A percentile compares a stretch with the other conserved stretches of the same genome.
phyloP scores from a whole-genome alignment of 352 stramenopile genomes.

The Phytophthora cajani region DNA sequence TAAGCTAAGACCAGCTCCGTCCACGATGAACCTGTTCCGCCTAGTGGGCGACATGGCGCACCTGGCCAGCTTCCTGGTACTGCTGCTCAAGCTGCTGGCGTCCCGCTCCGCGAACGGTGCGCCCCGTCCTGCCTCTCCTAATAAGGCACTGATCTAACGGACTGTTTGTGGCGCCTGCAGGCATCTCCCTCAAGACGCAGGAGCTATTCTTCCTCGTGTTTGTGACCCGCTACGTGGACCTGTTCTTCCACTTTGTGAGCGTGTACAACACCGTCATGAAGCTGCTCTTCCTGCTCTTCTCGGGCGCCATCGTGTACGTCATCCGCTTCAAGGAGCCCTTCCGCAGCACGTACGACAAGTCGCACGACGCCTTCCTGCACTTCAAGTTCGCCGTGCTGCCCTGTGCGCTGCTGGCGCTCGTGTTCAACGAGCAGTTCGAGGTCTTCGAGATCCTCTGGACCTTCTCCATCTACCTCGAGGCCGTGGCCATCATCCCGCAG shows the following conservation, averaged over 20 bases:
- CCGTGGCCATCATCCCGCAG: constrained; percentile 98
- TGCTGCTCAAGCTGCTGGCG: constrained; percentile 96
- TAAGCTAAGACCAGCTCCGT: not conserved
- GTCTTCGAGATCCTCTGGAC: constrained; percentile 97
- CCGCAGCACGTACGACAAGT: constrained; percentile 98
- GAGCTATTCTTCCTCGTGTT: constrained; percentile 99
- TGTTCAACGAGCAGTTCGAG: constrained; percentile 95
- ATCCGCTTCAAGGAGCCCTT: constrained; percentile 97
- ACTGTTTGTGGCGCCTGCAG: constrained; percentile 41
- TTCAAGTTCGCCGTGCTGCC: constrained; percentile 97
- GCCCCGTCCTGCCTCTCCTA: too few species aligned
- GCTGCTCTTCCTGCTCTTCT: constrained; percentile 97
- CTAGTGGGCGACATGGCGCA: constrained; percentile 99
- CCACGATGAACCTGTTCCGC: constrained; percentile 96
- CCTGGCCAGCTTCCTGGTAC: constrained; percentile 98
- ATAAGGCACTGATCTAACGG: not conserved
- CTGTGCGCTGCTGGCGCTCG: constrained; percentile 94
- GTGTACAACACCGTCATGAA: constrained; percentile 99
- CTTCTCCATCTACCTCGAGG: constrained; percentile 99
- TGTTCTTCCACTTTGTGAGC: constrained; percentile 96
- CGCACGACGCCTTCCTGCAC: constrained; percentile 99
- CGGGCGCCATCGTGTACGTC: constrained; percentile 98
- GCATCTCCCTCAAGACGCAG: constrained; percentile 98
- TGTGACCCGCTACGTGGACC: constrained; percentile 97
- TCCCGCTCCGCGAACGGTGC: constrained; percentile 81